phyloP scores from a whole-genome alignment of 2,329 filamentous ascomycete genomes.

The Mariannaea sp. region DNA sequence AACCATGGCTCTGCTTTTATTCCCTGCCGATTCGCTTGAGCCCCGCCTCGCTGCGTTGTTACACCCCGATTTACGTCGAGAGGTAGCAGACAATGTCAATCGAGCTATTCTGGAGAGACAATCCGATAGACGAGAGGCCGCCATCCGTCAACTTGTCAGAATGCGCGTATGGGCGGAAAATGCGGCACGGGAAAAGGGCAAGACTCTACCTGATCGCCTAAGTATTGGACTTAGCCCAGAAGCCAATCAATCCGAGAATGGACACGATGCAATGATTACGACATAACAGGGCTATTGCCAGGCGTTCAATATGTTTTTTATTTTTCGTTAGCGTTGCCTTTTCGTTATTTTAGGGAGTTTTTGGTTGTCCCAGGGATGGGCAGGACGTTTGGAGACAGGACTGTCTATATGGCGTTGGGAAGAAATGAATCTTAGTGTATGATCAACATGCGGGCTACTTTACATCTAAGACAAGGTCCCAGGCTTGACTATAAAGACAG shows the following conservation, averaged over 20 bases:
- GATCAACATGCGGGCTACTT: neutral
- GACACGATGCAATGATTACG: slow-evolving; percentile 58
- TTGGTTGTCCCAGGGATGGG: slow-evolving; percentile 17
- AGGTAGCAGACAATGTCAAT: slow-evolving; percentile 89
- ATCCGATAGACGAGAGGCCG: slow-evolving; percentile 75
- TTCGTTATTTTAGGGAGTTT: slow-evolving; percentile 33
- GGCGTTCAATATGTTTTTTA: slow-evolving; percentile 13
- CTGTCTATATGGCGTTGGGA: slow-evolving; percentile 25
- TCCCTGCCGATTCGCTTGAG: slow-evolving; percentile 78
- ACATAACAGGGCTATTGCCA: slow-evolving; percentile 34
- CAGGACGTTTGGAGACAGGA: slow-evolving; percentile 18
- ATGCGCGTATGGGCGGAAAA: slow-evolving; percentile 85
- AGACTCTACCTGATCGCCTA: slow-evolving; percentile 41
- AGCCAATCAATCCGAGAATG: slow-evolving; percentile 43
- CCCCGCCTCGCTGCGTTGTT: slow-evolving; percentile 77
- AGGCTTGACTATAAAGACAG: neutral
- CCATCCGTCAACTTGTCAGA: slow-evolving; percentile 79
- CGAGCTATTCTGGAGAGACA: slow-evolving; percentile 80
- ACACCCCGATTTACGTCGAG: slow-evolving; percentile 76
- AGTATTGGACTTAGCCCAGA: slow-evolving; percentile 47
- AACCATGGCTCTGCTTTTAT: slow-evolving; percentile 91
- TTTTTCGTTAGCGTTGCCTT: slow-evolving; percentile 23
- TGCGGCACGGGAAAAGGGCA: slow-evolving; percentile 51
- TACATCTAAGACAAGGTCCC: neutral
- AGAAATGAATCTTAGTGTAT: neutral